Percentiles rank a stretch among this genome's conserved stretches.
Evolutionary conservation across 306 rosid genomes (phyloP).

Genomic region (Pyrus communis): DNA sequence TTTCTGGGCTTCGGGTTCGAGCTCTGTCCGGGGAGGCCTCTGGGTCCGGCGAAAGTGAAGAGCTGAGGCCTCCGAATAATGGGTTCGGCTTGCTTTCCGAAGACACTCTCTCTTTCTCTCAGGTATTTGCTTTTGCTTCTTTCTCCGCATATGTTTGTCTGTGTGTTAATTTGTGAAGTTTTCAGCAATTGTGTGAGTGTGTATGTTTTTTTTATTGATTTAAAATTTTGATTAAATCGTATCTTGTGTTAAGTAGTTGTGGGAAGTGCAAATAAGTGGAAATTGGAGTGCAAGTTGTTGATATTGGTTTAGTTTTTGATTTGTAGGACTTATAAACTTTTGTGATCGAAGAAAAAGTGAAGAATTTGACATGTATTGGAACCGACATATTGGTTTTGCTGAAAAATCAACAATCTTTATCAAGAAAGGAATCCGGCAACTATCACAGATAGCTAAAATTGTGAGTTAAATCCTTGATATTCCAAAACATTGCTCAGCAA

Average conservation of each 20-base stretch:
- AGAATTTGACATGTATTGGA: neutral
- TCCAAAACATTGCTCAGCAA: neutral
- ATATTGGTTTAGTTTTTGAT: neutral
- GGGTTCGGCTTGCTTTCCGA: constrained; percentile 25
- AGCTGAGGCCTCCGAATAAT: constrained; percentile 21
- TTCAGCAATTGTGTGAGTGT: neutral
- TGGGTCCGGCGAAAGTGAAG: constrained; percentile 38
- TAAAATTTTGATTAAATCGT: neutral
- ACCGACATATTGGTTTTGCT: neutral
- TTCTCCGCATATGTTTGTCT: neutral
- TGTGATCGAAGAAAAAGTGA: neutral
- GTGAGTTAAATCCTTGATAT: neutral
- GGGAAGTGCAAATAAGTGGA: neutral
- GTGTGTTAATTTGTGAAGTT: neutral
- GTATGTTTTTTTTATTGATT: neutral
- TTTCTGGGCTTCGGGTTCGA: constrained; percentile 24
- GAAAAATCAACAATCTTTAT: neutral
- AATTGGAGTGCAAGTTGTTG: neutral
- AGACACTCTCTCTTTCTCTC: constrained; percentile 24
- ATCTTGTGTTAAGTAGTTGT: neutral
- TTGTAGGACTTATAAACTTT: neutral
- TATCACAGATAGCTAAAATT: neutral
- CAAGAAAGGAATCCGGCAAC: neutral
- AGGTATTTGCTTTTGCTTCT: constrained; percentile 21
- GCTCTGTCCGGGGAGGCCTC: constrained; percentile 30